These are phyloP conservation scores for Acorus calamus DNA, from an alignment of 106 monocot species.

Conservation along the genomic window DNA sequence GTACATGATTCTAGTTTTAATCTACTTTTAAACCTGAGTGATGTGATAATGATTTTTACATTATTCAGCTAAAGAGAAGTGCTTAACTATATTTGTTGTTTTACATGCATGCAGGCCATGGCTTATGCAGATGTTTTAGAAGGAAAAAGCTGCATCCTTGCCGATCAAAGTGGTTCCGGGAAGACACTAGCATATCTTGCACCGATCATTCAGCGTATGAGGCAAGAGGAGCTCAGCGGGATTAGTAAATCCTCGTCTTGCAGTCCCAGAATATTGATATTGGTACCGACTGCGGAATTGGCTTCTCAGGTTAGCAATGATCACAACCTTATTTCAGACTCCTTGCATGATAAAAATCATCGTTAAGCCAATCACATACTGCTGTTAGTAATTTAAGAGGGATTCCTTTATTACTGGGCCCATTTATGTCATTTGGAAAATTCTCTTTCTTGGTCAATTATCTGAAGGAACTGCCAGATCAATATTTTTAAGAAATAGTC, in stretches of 20 bases:
- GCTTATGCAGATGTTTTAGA: slow-evolving; percentile 53
- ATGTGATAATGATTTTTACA: too few species aligned
- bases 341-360: too few species aligned
- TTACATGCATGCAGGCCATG: slow-evolving; percentile 45
- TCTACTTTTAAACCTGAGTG: too few species aligned
- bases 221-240: slow-evolving; percentile 70
- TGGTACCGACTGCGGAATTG: slow-evolving; percentile 89
- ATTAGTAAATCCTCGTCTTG: slow-evolving; percentile 37
- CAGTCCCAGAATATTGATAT: slow-evolving; percentile 60
- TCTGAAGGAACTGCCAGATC: too few species aligned
- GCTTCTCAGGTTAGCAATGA: slow-evolving; percentile 73
- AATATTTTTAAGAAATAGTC: too few species aligned
- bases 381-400: too few species aligned
- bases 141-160: slow-evolving; percentile 88
- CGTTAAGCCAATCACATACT: too few species aligned
- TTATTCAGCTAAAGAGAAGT: too few species aligned
- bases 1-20: too few species aligned
- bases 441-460: background rate
- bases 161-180: slow-evolving; percentile 97
- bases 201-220: slow-evolving; percentile 63
- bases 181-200: slow-evolving; percentile 91
- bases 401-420: too few species aligned
- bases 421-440: too few species aligned
- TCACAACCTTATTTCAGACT: too few species aligned
- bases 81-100: background rate